Evolutionary conservation across 2,329 filamentous ascomycete genomes (phyloP).

Genomic region (Microsporum ferrugineum): DNA sequence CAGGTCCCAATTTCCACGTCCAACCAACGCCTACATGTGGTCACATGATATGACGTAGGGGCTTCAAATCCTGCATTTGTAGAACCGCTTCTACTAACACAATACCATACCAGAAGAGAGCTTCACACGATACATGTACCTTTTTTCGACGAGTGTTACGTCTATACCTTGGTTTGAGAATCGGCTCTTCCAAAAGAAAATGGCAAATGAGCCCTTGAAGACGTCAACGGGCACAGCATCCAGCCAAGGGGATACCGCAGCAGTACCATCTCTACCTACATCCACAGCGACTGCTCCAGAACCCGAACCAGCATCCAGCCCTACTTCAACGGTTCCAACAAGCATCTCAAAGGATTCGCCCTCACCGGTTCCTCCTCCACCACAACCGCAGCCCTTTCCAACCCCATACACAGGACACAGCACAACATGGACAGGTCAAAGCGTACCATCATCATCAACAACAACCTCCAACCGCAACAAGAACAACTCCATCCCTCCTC

Average conservation of each 20-base stretch:
- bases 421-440: not conserved
- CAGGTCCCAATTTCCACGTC: not conserved
- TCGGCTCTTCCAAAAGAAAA: not conserved
- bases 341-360: not conserved
- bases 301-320: not conserved
- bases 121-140: not conserved
- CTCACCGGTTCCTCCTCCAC: not conserved
- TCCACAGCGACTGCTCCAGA: not conserved
- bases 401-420: not conserved
- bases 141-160: not conserved
- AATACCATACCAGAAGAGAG: not conserved
- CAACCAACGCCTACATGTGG: not conserved
- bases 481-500: not conserved
- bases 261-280: not conserved
- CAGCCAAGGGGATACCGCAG: not conserved
- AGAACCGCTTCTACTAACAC: not conserved
- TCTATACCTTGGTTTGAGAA: no score
- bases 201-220: not conserved
- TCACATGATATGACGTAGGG: constrained; percentile 7
- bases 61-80: not conserved
- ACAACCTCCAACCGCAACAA: not conserved
- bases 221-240: not conserved
- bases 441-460: not conserved
- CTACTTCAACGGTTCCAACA: constrained; percentile 1
- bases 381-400: not conserved